Base-by-base conservation (phyloP, 176 grass and related monocot species). In the Miscanthus lutarioriparius region DNA sequence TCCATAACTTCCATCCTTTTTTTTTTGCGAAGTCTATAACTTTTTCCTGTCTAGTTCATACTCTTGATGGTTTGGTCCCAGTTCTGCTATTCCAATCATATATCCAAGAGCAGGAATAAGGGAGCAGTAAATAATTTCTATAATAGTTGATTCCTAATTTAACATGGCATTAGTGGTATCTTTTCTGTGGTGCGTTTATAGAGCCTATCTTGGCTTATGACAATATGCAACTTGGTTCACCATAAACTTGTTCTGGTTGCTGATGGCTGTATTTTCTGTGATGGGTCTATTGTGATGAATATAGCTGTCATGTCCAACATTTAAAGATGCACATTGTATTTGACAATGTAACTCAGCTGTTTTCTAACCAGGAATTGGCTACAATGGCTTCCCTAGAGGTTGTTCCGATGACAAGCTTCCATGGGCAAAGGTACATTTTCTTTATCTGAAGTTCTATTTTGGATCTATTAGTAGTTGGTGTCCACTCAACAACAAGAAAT, bases 371-470 rank as follows among this genome's bases (percentile, higher is more conserved):
- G 96, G 96, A 77, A 98, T 98, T 61, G 96, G 93, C 59, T 98
- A 98, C 63, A 98, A 95, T 67, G 96, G 96, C 86, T 98, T 98
- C 78, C 96, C 93, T 84, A 95, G 93, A 92, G 93, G 96, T 89
- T 98, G 96, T 92, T 94, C 93, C n/a, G 96, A 95, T 23, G 78
- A 95, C 78, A 90, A 95, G 66, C 93, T 98, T 92, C 96, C 96
- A 80, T 98, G 93, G 93, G 91, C 96, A 64, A 95, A 98, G 96
- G 93, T 98, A 76, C 8, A 3, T 10, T 32, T 86, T 64, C 71
- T 78, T 35, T 85, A 53, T 83, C 14, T 62, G 51, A 70, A 43
- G 33, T 54, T 75, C 4, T 70, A 65, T 58, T 40, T 40, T 74
- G 62, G 38, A 38, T 30, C 64, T 35, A 35, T 13, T 15, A 36